Conservation (phyloP, 371 early-diverging fungal species). For the Syncephalastrum monosporum region DNA sequence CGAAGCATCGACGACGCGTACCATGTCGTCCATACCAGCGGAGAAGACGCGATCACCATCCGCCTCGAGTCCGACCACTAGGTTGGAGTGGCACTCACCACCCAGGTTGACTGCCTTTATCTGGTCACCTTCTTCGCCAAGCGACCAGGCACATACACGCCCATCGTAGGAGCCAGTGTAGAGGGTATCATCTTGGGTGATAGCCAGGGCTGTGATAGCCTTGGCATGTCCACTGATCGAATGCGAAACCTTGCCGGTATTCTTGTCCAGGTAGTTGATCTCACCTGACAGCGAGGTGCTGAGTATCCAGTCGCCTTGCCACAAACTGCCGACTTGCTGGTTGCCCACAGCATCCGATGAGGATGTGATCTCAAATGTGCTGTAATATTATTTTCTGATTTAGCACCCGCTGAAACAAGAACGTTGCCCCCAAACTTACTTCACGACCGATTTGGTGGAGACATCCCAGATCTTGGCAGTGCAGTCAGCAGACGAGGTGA, state of each 20-base stretch:
- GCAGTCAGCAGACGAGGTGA: slow-evolving; percentile 86
- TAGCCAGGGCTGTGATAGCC: slow-evolving; percentile 79
- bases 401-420: neutral
- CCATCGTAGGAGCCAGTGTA: slow-evolving; percentile 94
- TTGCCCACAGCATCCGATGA: slow-evolving; percentile 46
- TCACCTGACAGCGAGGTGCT: slow-evolving; percentile 82
- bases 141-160: slow-evolving; percentile 69
- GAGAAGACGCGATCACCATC: slow-evolving; percentile 52
- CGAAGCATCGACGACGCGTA: slow-evolving; percentile 21
- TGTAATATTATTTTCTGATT: slow-evolving; percentile 12
- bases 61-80: slow-evolving; percentile 57
- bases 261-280: slow-evolving; percentile 78
- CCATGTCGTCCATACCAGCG: slow-evolving; percentile 79
- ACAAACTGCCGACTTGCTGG: slow-evolving; percentile 95
- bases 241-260: slow-evolving; percentile 50
- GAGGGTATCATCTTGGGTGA: slow-evolving; percentile 56
- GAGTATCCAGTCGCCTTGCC: slow-evolving; percentile 76
- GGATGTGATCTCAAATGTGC: slow-evolving; percentile 51
- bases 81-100: slow-evolving; percentile 71
- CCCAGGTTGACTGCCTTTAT: slow-evolving; percentile 34
- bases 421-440: slow-evolving; percentile 40
- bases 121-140: slow-evolving; percentile 29
- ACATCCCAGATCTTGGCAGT: slow-evolving; percentile 95
- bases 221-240: slow-evolving; percentile 80
- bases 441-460: slow-evolving; percentile 62